A percentile compares a stretch with the other conserved stretches of the same genome.
phyloP scores from a whole-genome alignment of 352 stramenopile species.

The Globisporangium paroecandrum region DNA sequence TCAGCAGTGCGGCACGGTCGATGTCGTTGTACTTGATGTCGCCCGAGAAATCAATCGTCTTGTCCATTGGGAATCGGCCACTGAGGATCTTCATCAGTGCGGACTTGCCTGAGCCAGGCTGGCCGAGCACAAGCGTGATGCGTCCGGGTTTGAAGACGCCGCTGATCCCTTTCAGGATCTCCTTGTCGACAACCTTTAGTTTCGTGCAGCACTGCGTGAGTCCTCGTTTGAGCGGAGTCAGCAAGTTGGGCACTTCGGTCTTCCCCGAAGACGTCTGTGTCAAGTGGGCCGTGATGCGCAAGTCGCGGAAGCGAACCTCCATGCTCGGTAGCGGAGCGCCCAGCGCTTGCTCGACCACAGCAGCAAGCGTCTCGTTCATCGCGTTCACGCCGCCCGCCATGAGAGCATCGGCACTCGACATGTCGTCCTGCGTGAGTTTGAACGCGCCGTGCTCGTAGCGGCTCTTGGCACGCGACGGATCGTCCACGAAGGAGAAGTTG shows the following conservation, averaged over 20 bases:
- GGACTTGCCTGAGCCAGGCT: slow-evolving; percentile 39
- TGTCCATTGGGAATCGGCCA: slow-evolving; percentile 39
- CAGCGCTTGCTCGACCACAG: slow-evolving; percentile 34
- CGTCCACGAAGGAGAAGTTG: slow-evolving; percentile 9
- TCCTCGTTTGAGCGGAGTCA: slow-evolving; percentile 13
- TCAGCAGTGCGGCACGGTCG: slow-evolving; percentile 21
- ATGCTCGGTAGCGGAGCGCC: slow-evolving; percentile 44
- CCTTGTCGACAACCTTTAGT: slow-evolving; percentile 21
- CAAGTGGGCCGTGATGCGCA: slow-evolving; percentile 35
- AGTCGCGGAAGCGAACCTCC: slow-evolving; percentile 49
- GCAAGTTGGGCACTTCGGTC: slow-evolving; percentile 26
- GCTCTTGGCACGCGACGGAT: slow-evolving; percentile 5
- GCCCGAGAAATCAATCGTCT: slow-evolving; percentile 34
- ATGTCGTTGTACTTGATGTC: slow-evolving; percentile 46
- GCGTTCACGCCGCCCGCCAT: slow-evolving; percentile 40
- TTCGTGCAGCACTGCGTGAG: slow-evolving; percentile 17
- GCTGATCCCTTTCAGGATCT: slow-evolving; percentile 24
- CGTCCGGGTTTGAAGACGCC: slow-evolving; percentile 25
- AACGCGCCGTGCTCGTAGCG: slow-evolving; percentile 6
- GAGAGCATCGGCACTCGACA: slow-evolving; percentile 43
- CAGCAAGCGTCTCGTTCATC: slow-evolving; percentile 49
- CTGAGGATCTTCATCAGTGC: slow-evolving; percentile 41
- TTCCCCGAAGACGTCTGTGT: slow-evolving; percentile 8
- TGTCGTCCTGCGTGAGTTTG: slow-evolving; percentile 25
- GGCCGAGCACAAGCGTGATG: slow-evolving; percentile 24